Conservation (phyloP, 352 stramenopile genomes). For the Aphanomyces astaci region DNA sequence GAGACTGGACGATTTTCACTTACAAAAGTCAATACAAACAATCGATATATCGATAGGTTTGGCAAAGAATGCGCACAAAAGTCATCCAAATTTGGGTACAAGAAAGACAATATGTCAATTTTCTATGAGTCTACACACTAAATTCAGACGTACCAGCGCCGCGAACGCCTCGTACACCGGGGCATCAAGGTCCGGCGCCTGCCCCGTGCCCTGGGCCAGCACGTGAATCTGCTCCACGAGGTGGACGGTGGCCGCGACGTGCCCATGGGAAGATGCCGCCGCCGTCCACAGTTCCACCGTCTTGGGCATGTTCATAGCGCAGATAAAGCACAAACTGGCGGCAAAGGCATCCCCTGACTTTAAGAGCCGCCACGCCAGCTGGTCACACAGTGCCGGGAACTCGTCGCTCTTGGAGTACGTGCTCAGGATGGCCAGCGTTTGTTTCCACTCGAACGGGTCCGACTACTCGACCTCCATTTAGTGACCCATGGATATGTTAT, state of each 20-base stretch:
- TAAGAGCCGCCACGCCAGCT: slow-evolving; percentile 89
- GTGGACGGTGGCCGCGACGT: slow-evolving; percentile 40
- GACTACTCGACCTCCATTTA: too few relatives aligned
- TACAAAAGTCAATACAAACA: too few relatives aligned
- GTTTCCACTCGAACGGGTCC: slow-evolving; percentile 91
- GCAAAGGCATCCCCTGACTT: slow-evolving; percentile 80
- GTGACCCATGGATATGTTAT: too few relatives aligned
- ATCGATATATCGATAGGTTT: too few relatives aligned
- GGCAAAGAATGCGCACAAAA: too few relatives aligned
- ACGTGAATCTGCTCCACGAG: slow-evolving; percentile 95
- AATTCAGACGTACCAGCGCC: slow-evolving; percentile 37
- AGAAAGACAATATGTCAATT: background rate
- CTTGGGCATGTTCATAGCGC: slow-evolving; percentile 85
- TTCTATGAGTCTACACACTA: background rate
- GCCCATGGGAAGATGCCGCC: slow-evolving; percentile 32
- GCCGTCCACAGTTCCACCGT: slow-evolving; percentile 64
- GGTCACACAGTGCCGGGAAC: slow-evolving; percentile 93
- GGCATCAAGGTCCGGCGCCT: slow-evolving; percentile 29
- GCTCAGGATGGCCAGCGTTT: slow-evolving; percentile 95
- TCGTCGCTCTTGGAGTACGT: slow-evolving; percentile 97
- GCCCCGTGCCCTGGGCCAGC: slow-evolving; percentile 83
- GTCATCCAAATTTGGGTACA: too few relatives aligned
- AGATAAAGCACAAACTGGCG: slow-evolving; percentile 97
- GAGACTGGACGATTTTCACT: too few relatives aligned
- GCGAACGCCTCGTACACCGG: slow-evolving; percentile 72